These are phyloP conservation scores for Ganoderma meredithae DNA, from an alignment of 1,284 basidiomycete species.

Conservation along the genomic window DNA sequence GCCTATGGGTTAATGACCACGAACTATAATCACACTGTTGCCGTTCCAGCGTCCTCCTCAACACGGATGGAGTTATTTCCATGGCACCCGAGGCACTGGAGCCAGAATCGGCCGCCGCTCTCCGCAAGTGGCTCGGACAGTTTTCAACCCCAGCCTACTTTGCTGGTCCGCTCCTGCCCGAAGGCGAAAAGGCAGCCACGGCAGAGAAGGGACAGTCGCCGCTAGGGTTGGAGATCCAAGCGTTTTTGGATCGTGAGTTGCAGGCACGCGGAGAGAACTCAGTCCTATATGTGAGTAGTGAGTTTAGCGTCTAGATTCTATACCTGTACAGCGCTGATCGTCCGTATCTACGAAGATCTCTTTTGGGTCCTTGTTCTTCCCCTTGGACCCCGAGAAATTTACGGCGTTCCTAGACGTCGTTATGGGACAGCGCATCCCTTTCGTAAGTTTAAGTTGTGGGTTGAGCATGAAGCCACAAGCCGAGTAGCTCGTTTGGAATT, in stretches of 20 bases:
- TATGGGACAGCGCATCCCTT: slow-evolving; percentile 22
- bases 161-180: background rate
- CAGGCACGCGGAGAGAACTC: background rate
- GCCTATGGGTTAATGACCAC: background rate
- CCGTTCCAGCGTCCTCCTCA: background rate
- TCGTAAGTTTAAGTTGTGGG: slow-evolving; percentile 10
- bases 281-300: background rate
- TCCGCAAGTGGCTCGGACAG: background rate
- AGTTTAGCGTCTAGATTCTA: background rate
- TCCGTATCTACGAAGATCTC: slow-evolving; percentile 16
- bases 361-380: slow-evolving; percentile 24
- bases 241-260: background rate
- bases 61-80: background rate
- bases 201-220: background rate
- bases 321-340: background rate
- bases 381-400: slow-evolving; percentile 12
- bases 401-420: slow-evolving; percentile 23
- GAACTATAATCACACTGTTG: background rate
- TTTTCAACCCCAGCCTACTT: background rate
- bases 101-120: background rate
- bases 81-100: background rate
- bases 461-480: background rate
- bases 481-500: background rate
- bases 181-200: background rate
- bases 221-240: background rate